These are phyloP conservation scores for Termitomyces eurrhizus DNA, from an alignment of 768 basidiomycete genomes.

Conservation along the genomic window DNA sequence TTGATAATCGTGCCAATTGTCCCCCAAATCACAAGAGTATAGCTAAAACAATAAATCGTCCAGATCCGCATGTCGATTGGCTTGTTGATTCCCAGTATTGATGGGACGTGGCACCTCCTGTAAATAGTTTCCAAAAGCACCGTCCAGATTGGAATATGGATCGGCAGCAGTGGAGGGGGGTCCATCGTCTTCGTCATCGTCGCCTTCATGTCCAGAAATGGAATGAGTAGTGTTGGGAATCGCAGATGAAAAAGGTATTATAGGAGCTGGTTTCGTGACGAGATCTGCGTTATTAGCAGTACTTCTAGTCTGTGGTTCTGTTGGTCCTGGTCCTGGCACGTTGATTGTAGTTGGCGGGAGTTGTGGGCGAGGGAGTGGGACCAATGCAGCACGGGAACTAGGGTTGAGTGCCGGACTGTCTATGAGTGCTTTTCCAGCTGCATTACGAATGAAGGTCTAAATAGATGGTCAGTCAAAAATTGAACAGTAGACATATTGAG, in stretches of 20 bases:
- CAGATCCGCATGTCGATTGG: conserved; percentile 40
- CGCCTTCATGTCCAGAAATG: conserved; percentile 27
- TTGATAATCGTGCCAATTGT: conserved; percentile 15
- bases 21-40: conserved; percentile 4
- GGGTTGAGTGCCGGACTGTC: conserved; percentile 91
- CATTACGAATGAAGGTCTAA: conserved; percentile 91
- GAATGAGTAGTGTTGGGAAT: not conserved
- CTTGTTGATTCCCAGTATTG: conserved; percentile 34
- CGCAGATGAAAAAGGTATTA: conserved; percentile 23
- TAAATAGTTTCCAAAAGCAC: conserved; percentile 70
- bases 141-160: conserved; percentile 81
- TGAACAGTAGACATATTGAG: not conserved
- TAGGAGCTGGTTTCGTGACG: conserved; percentile 28
- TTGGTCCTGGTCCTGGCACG: conserved; percentile 62
- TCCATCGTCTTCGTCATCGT: conserved; percentile 38
- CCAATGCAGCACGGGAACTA: conserved; percentile 69
- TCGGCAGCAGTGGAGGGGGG: conserved; percentile 38
- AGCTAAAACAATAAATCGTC: conserved; percentile 66
- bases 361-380: conserved; percentile 52
- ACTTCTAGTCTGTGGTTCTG: conserved; percentile 35
- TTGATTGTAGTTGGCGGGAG: conserved; percentile 43
- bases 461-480: conserved; percentile 3
- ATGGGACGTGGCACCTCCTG: conserved; percentile 73
- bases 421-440: conserved; percentile 72
- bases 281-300: conserved; percentile 21